A percentile compares a stretch with the other conserved stretches of the same genome.
phyloP scores from a whole-genome alignment of 2,329 filamentous ascomycete species.

The Pyrenophora seminiperda region DNA sequence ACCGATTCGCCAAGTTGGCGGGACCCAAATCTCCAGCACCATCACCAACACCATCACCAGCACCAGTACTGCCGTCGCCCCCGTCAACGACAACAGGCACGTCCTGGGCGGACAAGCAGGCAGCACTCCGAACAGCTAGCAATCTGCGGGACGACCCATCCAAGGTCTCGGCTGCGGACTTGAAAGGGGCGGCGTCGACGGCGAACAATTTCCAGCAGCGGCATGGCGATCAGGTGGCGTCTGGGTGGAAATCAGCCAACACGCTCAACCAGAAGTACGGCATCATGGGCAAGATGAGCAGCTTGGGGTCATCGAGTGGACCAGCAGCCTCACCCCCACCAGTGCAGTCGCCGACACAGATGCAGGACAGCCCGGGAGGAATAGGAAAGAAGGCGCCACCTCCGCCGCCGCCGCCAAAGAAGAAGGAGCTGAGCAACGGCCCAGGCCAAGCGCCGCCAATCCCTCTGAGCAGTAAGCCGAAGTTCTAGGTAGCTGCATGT shows the following conservation, averaged over 20 bases:
- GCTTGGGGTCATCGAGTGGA: constrained; percentile 38
- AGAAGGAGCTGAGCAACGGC: constrained; percentile 53
- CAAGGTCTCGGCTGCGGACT: constrained; percentile 65
- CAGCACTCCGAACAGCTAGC: constrained; percentile 65
- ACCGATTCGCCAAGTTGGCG: constrained; percentile 61
- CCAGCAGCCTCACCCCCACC: constrained; percentile 31
- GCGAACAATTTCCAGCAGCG: constrained; percentile 72
- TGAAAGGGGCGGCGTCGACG: constrained; percentile 63
- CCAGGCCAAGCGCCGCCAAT: constrained; percentile 59
- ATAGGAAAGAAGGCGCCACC: constrained; percentile 61
- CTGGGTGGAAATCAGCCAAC: constrained; percentile 63
- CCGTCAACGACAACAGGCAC: constrained; percentile 56
- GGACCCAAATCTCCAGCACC: constrained; percentile 39
- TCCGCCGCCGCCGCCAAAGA: constrained; percentile 64
- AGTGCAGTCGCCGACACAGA: constrained; percentile 30
- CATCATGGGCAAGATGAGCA: constrained; percentile 56
- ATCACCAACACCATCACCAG: constrained; percentile 35
- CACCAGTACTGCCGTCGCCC: constrained; percentile 33
- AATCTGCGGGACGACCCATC: constrained; percentile 65
- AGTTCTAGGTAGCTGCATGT: constrained; percentile 23
- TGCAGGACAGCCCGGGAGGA: constrained; percentile 31
- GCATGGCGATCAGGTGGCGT: constrained; percentile 69
- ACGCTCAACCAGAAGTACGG: constrained; percentile 67
- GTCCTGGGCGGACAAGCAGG: constrained; percentile 66
- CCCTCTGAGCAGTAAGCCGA: constrained; percentile 63